Percentiles rank a stretch among this genome's conserved stretches.
Evolutionary conservation across 2,329 filamentous ascomycete species (phyloP).

Genomic region (Macroventuria anomochaeta): DNA sequence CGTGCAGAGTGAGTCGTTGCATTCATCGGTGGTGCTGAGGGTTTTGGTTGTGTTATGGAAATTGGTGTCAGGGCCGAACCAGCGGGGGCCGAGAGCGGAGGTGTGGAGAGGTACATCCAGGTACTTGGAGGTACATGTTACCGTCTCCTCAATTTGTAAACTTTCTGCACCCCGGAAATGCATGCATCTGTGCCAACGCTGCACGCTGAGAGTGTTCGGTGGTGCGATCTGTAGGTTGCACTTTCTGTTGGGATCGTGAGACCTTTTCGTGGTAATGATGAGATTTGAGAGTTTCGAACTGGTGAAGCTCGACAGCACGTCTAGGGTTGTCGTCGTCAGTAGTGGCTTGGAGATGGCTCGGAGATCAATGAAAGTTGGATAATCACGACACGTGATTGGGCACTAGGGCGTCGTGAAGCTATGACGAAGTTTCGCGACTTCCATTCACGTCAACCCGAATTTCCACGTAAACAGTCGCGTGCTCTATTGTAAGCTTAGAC

Average conservation of each 20-base stretch:
- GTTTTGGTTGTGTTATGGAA: background rate
- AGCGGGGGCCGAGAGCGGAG: conserved; percentile 5
- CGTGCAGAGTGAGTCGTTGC: conserved; percentile 2
- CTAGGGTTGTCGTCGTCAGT: background rate
- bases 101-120: conserved; percentile 4
- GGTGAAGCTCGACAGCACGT: background rate
- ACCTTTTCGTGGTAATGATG: background rate
- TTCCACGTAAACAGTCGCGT: conserved; percentile 19
- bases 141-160: conserved; percentile 3
- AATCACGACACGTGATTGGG: conserved; percentile 41
- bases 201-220: background rate
- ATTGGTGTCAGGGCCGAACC: conserved; percentile 1
- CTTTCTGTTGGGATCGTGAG: conserved; percentile 30
- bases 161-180: conserved; percentile 10
- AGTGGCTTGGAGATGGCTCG: conserved; percentile 13
- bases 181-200: conserved; percentile 8
- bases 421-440: conserved; percentile 38
- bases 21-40: conserved; percentile 1
- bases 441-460: conserved; percentile 16
- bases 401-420: conserved; percentile 30
- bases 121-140: conserved; percentile 5
- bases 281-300: background rate
- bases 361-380: conserved; percentile 9
- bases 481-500: conserved; percentile 19
- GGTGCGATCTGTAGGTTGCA: conserved; percentile 13